A percentile compares a stretch with the other conserved stretches of the same genome.
Conservation (phyloP, 805 yeast species). For the Teunomyces gatunensis region DNA sequence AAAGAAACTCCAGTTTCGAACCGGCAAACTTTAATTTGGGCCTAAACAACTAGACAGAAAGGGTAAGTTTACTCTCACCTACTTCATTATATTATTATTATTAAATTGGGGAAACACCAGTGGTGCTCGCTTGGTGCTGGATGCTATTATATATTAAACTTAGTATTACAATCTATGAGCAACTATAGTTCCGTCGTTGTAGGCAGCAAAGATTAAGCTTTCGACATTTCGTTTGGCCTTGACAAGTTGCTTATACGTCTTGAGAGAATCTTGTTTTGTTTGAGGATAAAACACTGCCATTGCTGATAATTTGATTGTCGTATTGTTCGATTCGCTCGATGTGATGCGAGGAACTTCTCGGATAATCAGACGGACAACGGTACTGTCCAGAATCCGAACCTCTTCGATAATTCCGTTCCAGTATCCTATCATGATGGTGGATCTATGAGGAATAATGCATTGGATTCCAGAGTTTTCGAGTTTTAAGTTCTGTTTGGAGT, state of each 20-base stretch:
- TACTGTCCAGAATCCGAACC: conserved; percentile 1
- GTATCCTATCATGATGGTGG: conserved; percentile 34
- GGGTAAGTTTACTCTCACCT: not conserved
- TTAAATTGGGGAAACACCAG: conserved; percentile 1
- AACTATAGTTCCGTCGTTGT: conserved; percentile 53
- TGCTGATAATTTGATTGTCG: conserved; percentile 8
- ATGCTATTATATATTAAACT: not conserved
- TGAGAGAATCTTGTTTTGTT: not conserved
- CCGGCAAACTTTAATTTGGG: conserved; percentile 11
- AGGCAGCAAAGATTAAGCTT: conserved; percentile 45
- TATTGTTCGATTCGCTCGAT: not conserved
- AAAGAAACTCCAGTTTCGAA: conserved; percentile 14
- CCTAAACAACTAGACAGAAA: conserved; percentile 8
- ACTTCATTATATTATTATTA: not conserved
- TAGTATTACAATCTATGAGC: conserved; percentile 26
- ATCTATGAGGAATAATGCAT: conserved; percentile 8
- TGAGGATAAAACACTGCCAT: conserved; percentile 2
- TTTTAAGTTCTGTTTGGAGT: conserved; percentile 3
- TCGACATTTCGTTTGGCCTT: conserved; percentile 11
- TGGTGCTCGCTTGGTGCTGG: not conserved
- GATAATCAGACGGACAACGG: not conserved
- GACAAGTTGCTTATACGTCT: conserved; percentile 11
- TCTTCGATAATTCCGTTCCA: conserved; percentile 51
- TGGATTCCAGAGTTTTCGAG: conserved; percentile 19
- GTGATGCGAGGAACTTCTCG: conserved; percentile 7